A percentile compares a stretch with the other conserved stretches of the same genome.
phyloP scores from a whole-genome alignment of 139 green algal genomes.

The Chloropicon primus region DNA sequence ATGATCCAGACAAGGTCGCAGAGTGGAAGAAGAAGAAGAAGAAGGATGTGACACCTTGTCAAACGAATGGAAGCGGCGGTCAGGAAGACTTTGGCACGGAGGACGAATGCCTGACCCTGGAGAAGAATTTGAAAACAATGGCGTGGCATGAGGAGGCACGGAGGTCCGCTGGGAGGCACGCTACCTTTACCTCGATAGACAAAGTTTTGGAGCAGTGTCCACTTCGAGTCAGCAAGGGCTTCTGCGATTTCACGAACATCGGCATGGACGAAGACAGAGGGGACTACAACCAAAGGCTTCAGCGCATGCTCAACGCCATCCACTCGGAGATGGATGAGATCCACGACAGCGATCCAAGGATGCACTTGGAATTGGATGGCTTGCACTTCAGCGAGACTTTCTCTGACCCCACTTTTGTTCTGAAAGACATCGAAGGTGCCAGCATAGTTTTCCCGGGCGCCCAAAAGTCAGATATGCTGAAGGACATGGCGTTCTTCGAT shows the following conservation, averaged over 20 bases:
- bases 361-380: too few species aligned
- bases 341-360: too few species aligned
- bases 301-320: background rate
- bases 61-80: too few species aligned
- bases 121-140: background rate
- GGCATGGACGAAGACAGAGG: background rate
- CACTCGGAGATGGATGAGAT: too few species aligned
- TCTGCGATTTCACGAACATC: background rate
- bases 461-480: background rate
- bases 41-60: too few species aligned
- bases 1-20: conserved; percentile 38
- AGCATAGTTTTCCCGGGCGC: background rate
- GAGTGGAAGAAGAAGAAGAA: conserved; percentile 10
- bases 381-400: too few species aligned
- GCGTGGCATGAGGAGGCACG: background rate
- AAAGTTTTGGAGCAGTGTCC: background rate
- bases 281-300: background rate
- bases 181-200: background rate
- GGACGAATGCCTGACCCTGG: too few species aligned
- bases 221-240: background rate
- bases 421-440: background rate
- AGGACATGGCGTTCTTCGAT: background rate
- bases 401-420: background rate
- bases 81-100: too few species aligned
- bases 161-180: background rate